These are phyloP conservation scores for Solanum hybrid DNA, from an alignment of 305 asterid species.

Conservation along the genomic window DNA sequence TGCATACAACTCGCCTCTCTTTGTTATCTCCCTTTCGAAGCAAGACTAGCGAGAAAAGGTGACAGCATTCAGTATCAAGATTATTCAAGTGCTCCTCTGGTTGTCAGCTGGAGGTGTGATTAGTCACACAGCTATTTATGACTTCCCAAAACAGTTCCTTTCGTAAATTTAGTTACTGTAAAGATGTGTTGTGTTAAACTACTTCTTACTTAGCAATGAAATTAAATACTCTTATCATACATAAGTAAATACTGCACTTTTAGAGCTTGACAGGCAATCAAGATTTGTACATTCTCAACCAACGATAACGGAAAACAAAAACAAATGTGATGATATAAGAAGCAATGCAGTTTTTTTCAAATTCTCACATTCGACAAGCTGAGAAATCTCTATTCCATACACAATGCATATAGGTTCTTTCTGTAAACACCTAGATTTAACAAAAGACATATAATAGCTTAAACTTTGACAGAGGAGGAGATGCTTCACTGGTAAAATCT, in stretches of 20 bases:
- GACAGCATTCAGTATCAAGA: constrained; percentile 25
- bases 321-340: not conserved
- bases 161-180: not conserved
- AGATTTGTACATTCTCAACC: not conserved
- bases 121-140: not conserved
- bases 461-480: too few relatives aligned
- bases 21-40: constrained; percentile 67
- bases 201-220: too few relatives aligned
- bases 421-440: not conserved
- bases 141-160: not conserved
- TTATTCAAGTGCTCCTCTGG: not conserved
- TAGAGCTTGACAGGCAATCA: not conserved
- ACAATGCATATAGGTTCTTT: not conserved
- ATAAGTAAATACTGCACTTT: not conserved
- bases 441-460: not conserved
- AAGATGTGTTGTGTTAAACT: not conserved
- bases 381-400: not conserved
- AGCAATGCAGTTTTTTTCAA: not conserved
- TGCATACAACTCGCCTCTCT: constrained; percentile 74
- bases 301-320: not conserved
- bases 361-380: not conserved
- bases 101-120: constrained; percentile 1
- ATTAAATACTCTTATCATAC: not conserved
- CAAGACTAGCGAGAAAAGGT: constrained; percentile 67
- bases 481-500: too few relatives aligned